A percentile compares a stretch with the other conserved stretches of the same genome.
Conservation (phyloP, 179 eudicot genomes). For the Heliamphora pulchella region DNA sequence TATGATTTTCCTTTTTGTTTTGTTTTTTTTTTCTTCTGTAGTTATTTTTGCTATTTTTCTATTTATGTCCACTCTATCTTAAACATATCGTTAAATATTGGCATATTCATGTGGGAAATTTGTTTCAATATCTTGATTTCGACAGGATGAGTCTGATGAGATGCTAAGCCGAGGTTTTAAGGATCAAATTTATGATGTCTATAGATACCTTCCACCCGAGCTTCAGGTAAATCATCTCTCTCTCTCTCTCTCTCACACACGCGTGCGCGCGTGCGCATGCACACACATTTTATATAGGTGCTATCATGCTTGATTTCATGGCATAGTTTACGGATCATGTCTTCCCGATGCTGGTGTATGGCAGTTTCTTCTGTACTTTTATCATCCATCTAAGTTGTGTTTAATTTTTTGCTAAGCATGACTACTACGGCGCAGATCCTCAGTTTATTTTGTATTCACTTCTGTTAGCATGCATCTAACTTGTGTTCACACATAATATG, state of each 20-base stretch:
- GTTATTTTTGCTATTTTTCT: not conserved
- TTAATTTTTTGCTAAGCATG: not conserved
- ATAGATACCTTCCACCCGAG: slow-evolving; percentile 93
- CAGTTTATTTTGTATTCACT: not conserved
- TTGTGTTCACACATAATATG: not conserved
- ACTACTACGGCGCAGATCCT: too few species aligned
- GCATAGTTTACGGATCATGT: not conserved
- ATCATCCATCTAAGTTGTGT: too few species aligned
- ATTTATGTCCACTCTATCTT: too few species aligned
- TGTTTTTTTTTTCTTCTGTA: not conserved
- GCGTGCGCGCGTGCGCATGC: too few species aligned
- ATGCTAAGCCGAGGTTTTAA: slow-evolving; percentile 98
- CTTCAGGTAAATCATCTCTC: slow-evolving; percentile 52
- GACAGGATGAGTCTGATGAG: slow-evolving; percentile 96
- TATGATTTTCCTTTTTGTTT: slow-evolving; percentile 3
- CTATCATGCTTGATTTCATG: too few species aligned
- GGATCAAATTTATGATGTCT: slow-evolving; percentile 96
- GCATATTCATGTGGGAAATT: not conserved
- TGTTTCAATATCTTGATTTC: not conserved
- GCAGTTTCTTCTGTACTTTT: slow-evolving; percentile 1
- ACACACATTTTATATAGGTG: too few species aligned
- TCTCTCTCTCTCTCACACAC: not conserved
- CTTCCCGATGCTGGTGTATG: not conserved
- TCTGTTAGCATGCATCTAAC: not conserved
- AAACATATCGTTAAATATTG: not conserved